Evolutionary conservation across 768 basidiomycete genomes (phyloP).

Genomic region (Amanita inopinata): DNA sequence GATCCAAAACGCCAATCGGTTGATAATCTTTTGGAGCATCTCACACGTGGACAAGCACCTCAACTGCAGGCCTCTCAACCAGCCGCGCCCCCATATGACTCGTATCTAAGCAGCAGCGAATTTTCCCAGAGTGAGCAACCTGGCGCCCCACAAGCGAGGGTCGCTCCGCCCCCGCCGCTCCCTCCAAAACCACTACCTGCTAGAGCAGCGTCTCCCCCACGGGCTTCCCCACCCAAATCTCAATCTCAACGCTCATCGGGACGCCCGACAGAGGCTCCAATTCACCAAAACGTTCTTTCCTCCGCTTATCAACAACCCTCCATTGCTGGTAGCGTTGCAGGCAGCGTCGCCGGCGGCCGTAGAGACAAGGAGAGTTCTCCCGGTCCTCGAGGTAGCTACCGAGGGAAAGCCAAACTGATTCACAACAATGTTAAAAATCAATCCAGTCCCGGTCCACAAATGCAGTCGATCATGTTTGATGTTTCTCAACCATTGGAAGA

Average conservation of each 20-base stretch:
- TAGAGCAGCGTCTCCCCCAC: slow-evolving; percentile 41
- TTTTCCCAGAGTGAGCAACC: slow-evolving; percentile 33
- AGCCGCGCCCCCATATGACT: slow-evolving; percentile 32
- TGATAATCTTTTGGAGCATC: slow-evolving; percentile 70
- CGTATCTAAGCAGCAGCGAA: slow-evolving; percentile 33
- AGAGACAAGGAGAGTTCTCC: slow-evolving; percentile 70
- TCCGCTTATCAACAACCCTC: slow-evolving; percentile 8
- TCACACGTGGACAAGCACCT: slow-evolving; percentile 42
- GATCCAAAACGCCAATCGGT: slow-evolving; percentile 78
- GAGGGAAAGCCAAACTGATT: slow-evolving; percentile 24
- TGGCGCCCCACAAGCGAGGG: slow-evolving; percentile 27
- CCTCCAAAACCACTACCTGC: slow-evolving; percentile 46
- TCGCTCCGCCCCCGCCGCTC: slow-evolving; percentile 44
- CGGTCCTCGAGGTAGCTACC: slow-evolving; percentile 40
- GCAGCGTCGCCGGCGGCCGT: slow-evolving; percentile 19
- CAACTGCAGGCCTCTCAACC: slow-evolving; percentile 15
- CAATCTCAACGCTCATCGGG: slow-evolving; percentile 40
- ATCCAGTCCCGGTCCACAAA: slow-evolving; percentile 54
- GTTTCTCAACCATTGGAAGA: slow-evolving; percentile 65
- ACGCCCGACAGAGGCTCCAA: slow-evolving; percentile 41
- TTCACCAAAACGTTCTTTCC: too few species aligned
- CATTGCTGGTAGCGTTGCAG: slow-evolving; percentile 12
- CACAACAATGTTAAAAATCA: slow-evolving; percentile 34
- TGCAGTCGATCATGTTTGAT: slow-evolving; percentile 67
- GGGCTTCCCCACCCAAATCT: slow-evolving; percentile 57